A percentile compares a stretch with the other conserved stretches of the same genome.
These are phyloP conservation scores for Calocybe gangraenosa DNA, from an alignment of 768 basidiomycete species.

Conservation along the genomic window DNA sequence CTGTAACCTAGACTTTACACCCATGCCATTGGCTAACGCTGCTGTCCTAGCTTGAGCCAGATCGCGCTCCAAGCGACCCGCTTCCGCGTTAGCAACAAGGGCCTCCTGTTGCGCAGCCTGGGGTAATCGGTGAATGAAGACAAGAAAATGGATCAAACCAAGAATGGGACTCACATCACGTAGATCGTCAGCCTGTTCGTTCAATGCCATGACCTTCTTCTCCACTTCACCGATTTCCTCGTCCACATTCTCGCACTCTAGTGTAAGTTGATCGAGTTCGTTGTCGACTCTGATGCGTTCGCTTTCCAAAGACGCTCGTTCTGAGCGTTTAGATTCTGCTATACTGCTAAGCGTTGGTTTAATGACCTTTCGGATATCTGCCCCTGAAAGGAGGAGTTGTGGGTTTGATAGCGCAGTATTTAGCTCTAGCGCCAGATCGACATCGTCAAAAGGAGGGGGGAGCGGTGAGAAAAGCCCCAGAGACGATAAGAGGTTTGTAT, in stretches of 20 bases:
- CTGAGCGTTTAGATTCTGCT: slow-evolving; percentile 67
- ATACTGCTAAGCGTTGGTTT: slow-evolving; percentile 73
- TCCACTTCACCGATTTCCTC: slow-evolving; percentile 73
- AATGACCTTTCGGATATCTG: slow-evolving; percentile 67
- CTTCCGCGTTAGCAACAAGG: slow-evolving; percentile 60
- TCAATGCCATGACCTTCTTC: slow-evolving; percentile 64
- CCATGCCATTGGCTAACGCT: slow-evolving; percentile 77
- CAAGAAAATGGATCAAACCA: not conserved
- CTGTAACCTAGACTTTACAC: slow-evolving; percentile 74
- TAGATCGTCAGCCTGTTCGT: slow-evolving; percentile 75
- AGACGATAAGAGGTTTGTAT: slow-evolving; percentile 68
- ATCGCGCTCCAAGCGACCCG: slow-evolving; percentile 64
- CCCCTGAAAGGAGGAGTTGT: slow-evolving; percentile 61
- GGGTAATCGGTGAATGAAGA: not conserved
- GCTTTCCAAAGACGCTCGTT: slow-evolving; percentile 68
- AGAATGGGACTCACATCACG: slow-evolving; percentile 57
- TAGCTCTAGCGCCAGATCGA: slow-evolving; percentile 78
- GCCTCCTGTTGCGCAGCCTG: slow-evolving; percentile 80
- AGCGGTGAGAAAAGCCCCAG: slow-evolving; percentile 78
- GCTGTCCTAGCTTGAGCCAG: slow-evolving; percentile 71
- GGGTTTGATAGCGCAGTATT: slow-evolving; percentile 74
- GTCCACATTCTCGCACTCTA: slow-evolving; percentile 78
- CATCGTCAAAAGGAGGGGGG: slow-evolving; percentile 61
- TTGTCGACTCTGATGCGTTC: slow-evolving; percentile 80
- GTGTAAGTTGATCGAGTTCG: slow-evolving; percentile 70